These are phyloP conservation scores for Aspergillus unguis DNA, from an alignment of 2,329 filamentous ascomycete genomes.

Conservation along the genomic window DNA sequence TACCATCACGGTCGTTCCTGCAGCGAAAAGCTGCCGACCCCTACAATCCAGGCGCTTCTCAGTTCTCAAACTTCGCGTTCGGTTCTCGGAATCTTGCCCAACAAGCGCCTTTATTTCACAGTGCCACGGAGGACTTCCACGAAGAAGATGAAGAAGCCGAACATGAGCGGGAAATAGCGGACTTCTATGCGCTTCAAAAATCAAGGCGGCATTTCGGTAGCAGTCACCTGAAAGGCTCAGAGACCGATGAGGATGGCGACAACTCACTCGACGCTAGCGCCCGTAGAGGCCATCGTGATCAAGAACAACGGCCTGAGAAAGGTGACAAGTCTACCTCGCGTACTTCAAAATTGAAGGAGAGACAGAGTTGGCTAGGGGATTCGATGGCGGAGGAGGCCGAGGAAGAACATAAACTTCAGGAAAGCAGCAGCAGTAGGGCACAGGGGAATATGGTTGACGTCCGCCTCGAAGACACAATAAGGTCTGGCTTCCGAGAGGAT, in stretches of 20 bases:
- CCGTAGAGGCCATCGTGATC: conserved; percentile 33
- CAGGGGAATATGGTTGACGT: conserved; percentile 77
- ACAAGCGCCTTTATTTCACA: conserved; percentile 92
- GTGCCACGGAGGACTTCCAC: conserved; percentile 80
- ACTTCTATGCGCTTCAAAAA: conserved; percentile 85
- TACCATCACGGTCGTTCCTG: conserved; percentile 49
- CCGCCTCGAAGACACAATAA: conserved; percentile 67
- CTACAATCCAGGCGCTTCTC: conserved; percentile 69
- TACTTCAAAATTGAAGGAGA: conserved; percentile 44
- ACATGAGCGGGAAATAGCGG: conserved; percentile 85
- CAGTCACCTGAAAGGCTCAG: conserved; percentile 78
- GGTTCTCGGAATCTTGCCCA: conserved; percentile 71
- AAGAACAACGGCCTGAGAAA: conserved; percentile 42
- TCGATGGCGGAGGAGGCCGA: conserved; percentile 35
- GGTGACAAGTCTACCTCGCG: conserved; percentile 59
- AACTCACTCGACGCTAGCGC: conserved; percentile 53
- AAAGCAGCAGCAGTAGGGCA: conserved; percentile 50
- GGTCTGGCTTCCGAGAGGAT: conserved; percentile 42
- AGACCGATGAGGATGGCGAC: conserved; percentile 71
- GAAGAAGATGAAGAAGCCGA: conserved; percentile 93
- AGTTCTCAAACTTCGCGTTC: conserved; percentile 74
- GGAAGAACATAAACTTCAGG: conserved; percentile 32
- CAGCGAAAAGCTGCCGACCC: conserved; percentile 65
- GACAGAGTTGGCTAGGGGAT: conserved; percentile 37
- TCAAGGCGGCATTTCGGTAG: conserved; percentile 85